A percentile compares a stretch with the other conserved stretches of the same genome.
phyloP scores from a whole-genome alignment of 2,329 filamentous ascomycete genomes.

The Macrophomina phaseolina region DNA sequence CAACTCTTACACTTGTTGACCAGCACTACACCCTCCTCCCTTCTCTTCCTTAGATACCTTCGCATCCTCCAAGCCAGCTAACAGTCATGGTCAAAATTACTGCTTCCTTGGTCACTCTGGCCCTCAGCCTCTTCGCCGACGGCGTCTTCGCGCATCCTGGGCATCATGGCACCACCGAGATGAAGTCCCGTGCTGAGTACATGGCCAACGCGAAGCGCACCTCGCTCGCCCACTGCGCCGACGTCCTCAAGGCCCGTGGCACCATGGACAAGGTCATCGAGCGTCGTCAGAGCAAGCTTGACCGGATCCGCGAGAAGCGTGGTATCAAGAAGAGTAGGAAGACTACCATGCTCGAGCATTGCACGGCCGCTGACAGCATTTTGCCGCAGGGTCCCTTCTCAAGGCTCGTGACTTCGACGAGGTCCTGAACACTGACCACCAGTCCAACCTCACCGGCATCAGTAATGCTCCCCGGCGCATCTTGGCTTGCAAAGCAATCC shows the following conservation, averaged over 20 bases:
- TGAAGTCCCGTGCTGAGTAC: slow-evolving; percentile 44
- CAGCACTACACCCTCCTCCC: neutral
- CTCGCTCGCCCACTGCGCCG: slow-evolving; percentile 47
- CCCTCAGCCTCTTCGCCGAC: slow-evolving; percentile 19
- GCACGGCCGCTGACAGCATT: neutral
- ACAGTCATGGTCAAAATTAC: slow-evolving; percentile 15
- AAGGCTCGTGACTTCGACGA: slow-evolving; percentile 22
- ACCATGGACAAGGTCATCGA: slow-evolving; percentile 48
- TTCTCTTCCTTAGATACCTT: neutral
- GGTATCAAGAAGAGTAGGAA: slow-evolving; percentile 21
- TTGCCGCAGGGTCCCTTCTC: neutral
- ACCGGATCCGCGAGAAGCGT: slow-evolving; percentile 21
- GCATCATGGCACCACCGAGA: slow-evolving; percentile 40
- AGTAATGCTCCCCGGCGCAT: slow-evolving; percentile 11
- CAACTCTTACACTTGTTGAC: neutral
- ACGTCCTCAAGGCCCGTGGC: slow-evolving; percentile 46
- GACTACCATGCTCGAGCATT: neutral
- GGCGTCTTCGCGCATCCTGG: slow-evolving; percentile 38
- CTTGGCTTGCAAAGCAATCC: neutral
- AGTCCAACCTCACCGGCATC: slow-evolving; percentile 40
- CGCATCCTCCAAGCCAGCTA: neutral
- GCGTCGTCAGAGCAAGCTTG: slow-evolving; percentile 45
- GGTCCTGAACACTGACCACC: slow-evolving; percentile 34
- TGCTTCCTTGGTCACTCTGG: slow-evolving; percentile 13
- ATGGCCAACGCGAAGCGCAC: slow-evolving; percentile 30